These are phyloP conservation scores for Trichophyton mentagrophytes DNA, from an alignment of 2,329 filamentous ascomycete species.

Conservation along the genomic window DNA sequence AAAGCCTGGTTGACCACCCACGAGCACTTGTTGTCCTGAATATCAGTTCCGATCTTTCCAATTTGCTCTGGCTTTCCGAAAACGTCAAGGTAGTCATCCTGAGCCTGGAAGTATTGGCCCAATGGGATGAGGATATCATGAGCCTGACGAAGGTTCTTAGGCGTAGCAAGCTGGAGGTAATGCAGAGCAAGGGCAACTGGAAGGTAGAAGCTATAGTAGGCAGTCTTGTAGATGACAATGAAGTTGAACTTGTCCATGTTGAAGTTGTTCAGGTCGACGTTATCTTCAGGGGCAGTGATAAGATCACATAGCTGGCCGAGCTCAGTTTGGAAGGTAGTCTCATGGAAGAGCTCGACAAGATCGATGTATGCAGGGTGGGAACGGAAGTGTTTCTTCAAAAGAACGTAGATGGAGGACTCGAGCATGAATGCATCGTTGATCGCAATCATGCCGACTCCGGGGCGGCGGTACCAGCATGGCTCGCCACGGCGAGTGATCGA, in stretches of 20 bases:
- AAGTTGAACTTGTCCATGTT: conserved; percentile 89
- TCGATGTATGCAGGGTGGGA: conserved; percentile 78
- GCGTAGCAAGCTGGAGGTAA: conserved; percentile 71
- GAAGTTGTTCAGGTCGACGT: conserved; percentile 89
- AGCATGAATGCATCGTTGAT: conserved; percentile 99
- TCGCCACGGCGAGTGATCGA: conserved; percentile 88
- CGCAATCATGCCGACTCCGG: conserved; percentile 83
- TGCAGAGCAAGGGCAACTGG: conserved; percentile 83
- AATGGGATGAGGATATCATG: conserved; percentile 90
- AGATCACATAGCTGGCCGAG: conserved; percentile 89
- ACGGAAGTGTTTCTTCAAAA: conserved; percentile 90
- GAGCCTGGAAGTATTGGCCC: conserved; percentile 97
- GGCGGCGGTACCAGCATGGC: conserved; percentile 92
- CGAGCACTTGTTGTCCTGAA: conserved; percentile 98
- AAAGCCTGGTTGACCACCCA: conserved; percentile 96
- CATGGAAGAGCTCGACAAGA: conserved; percentile 91
- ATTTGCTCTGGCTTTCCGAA: conserved; percentile 86
- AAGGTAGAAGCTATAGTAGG: conserved; percentile 98
- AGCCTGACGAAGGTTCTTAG: conserved; percentile 76
- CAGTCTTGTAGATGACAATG: conserved; percentile 99
- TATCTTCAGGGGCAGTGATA: conserved; percentile 87
- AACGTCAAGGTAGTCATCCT: conserved; percentile 98
- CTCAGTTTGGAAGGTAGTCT: conserved; percentile 86
- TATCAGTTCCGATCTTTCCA: conserved; percentile 97
- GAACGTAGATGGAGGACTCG: conserved; percentile 75